These are phyloP conservation scores for Trichosporon sp. DNA, from an alignment of 1,284 basidiomycete species.

Conservation along the genomic window DNA sequence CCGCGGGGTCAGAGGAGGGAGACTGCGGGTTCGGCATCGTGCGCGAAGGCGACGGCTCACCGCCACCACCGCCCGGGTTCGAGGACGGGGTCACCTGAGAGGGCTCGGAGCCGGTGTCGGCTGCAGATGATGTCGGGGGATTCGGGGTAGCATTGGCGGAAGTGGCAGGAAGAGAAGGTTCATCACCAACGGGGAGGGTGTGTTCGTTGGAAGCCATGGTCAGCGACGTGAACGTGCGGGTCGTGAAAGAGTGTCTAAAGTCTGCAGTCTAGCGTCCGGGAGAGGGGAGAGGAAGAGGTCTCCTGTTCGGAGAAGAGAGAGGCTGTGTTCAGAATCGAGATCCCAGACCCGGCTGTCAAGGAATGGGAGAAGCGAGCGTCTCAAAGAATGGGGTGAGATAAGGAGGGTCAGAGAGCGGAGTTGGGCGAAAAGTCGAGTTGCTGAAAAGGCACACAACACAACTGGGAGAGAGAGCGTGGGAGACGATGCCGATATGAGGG, in stretches of 20 bases:
- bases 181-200: not conserved
- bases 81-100: conserved; percentile 2
- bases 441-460: not conserved
- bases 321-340: not conserved
- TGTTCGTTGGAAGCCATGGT: not conserved
- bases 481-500: conserved; percentile 1
- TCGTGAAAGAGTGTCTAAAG: not conserved
- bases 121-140: not conserved
- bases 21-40: not conserved
- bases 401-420: not conserved
- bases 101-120: conserved; percentile 3
- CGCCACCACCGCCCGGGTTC: not conserved
- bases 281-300: not conserved
- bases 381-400: not conserved
- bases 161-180: not conserved
- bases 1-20: not conserved
- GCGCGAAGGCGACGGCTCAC: not conserved
- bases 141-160: not conserved
- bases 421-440: not conserved
- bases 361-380: conserved; percentile 1
- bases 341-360: not conserved
- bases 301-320: not conserved
- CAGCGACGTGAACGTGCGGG: conserved; percentile 1
- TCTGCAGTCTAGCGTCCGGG: not conserved
- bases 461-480: not conserved